A percentile compares a stretch with the other conserved stretches of the same genome.
phyloP scores from a whole-genome alignment of 2,329 filamentous ascomycete species.

The Pseudogymnoascus sp. region DNA sequence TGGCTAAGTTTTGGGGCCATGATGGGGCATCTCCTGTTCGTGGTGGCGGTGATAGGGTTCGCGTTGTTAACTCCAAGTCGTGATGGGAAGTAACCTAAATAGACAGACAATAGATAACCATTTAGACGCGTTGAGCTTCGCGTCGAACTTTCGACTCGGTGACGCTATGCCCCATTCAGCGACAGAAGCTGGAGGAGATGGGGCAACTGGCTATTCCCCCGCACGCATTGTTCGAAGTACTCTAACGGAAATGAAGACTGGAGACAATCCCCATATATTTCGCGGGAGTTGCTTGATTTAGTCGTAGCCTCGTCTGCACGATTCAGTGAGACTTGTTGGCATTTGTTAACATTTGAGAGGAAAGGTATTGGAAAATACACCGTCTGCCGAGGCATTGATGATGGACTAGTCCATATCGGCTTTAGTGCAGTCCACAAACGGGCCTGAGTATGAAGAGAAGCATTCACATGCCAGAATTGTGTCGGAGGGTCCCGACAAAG shows the following conservation, averaged over 20 bases:
- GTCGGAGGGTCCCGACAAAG: neutral
- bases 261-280: neutral
- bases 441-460: neutral
- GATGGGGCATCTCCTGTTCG: neutral
- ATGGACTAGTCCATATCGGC: neutral
- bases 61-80: neutral
- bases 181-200: neutral
- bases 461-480: constrained; percentile 6
- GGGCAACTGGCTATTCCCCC: neutral
- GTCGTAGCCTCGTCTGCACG: constrained; percentile 3
- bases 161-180: neutral
- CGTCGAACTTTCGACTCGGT: neutral
- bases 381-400: neutral
- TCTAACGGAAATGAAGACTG: constrained; percentile 3
- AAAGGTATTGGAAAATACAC: neutral
- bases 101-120: neutral
- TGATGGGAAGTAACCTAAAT: neutral
- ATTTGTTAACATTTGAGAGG: neutral
- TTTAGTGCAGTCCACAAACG: neutral
- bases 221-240: neutral
- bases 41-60: neutral
- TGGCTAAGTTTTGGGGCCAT: neutral
- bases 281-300: constrained; percentile 9
- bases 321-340: neutral
- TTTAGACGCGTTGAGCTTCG: constrained; percentile 1